Percentiles rank a stretch among this genome's conserved stretches.
Evolutionary conservation across 768 basidiomycete genomes (phyloP).

Genomic region (Lentinula lateritia): DNA sequence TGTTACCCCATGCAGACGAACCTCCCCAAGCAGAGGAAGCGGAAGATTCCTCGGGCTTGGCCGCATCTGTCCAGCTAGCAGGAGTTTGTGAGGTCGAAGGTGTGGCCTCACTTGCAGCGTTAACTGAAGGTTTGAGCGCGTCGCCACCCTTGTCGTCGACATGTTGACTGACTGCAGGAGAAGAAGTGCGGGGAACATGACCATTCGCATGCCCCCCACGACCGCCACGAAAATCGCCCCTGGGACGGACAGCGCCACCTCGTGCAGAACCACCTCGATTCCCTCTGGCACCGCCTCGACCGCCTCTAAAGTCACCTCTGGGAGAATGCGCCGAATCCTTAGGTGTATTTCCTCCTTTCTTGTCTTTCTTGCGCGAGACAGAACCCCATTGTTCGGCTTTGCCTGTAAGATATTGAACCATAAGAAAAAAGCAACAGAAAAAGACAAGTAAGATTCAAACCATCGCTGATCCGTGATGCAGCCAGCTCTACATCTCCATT

Average conservation of each 20-base stretch:
- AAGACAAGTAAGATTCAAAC: conserved; percentile 29
- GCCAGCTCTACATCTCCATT: conserved; percentile 66
- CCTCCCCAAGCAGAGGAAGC: conserved; percentile 24
- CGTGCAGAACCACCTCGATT: conserved; percentile 54
- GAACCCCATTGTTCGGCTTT: conserved; percentile 77
- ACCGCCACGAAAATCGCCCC: conserved; percentile 22
- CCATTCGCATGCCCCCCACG: conserved; percentile 27
- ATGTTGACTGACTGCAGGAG: conserved; percentile 15
- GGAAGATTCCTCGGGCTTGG: neutral
- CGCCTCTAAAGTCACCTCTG: conserved; percentile 55
- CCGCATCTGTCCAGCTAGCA: conserved; percentile 23
- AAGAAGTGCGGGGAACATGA: conserved; percentile 30
- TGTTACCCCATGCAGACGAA: conserved; percentile 24
- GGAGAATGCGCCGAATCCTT: conserved; percentile 36
- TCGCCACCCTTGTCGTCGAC: conserved; percentile 15
- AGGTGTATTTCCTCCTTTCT: conserved; percentile 51
- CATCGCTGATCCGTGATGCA: conserved; percentile 71
- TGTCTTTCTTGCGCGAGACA: conserved; percentile 84
- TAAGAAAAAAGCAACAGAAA: neutral
- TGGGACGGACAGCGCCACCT: conserved; percentile 25
- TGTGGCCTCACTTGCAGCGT: conserved; percentile 13
- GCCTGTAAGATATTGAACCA: conserved; percentile 37
- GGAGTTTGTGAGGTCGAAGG: conserved; percentile 25
- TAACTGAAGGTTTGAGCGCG: conserved; percentile 21
- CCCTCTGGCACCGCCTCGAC: conserved; percentile 52